Conservation (phyloP, 2,329 filamentous ascomycete species). For the Didymella glomerata region DNA sequence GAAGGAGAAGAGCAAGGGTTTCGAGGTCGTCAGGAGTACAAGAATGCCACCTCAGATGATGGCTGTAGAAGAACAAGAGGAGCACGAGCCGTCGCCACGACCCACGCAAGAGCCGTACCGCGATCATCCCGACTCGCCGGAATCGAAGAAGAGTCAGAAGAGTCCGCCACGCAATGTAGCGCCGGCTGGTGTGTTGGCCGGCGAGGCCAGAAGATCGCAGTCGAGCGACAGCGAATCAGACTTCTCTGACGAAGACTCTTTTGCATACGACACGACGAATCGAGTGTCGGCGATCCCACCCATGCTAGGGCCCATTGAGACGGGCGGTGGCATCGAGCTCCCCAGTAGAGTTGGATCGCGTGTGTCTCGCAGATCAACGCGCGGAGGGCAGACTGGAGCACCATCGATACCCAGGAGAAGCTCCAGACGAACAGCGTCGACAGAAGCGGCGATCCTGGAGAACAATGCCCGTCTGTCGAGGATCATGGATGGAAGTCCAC, state of each 20-base stretch:
- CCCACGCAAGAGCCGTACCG: slow-evolving; percentile 58
- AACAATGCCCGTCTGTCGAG: slow-evolving; percentile 39
- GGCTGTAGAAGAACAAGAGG: slow-evolving; percentile 69
- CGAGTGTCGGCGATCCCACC: slow-evolving; percentile 63
- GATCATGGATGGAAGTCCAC: slow-evolving; percentile 32
- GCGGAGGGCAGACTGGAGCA: slow-evolving; percentile 30
- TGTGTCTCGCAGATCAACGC: slow-evolving; percentile 54
- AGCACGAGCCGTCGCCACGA: slow-evolving; percentile 31
- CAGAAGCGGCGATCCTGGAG: slow-evolving; percentile 38
- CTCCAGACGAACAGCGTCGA: slow-evolving; percentile 59
- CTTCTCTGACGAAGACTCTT: slow-evolving; percentile 56
- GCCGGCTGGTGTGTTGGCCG: slow-evolving; percentile 27
- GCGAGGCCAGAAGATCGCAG: slow-evolving; percentile 53
- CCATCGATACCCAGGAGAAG: slow-evolving; percentile 72
- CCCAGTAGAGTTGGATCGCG: slow-evolving; percentile 71
- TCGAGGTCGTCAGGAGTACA: slow-evolving; percentile 92
- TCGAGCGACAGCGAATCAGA: slow-evolving; percentile 53
- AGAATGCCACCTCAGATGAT: slow-evolving; percentile 80
- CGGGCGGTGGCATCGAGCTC: slow-evolving; percentile 67
- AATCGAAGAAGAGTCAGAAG: slow-evolving; percentile 22
- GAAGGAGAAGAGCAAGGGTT: slow-evolving; percentile 95
- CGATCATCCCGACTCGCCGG: slow-evolving; percentile 57
- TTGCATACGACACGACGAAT: slow-evolving; percentile 48
- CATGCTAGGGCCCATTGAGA: slow-evolving; percentile 67
- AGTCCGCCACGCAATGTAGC: slow-evolving; percentile 24